phyloP scores from a whole-genome alignment of 2,329 filamentous ascomycete species.

The Grosmannia penicillata region DNA sequence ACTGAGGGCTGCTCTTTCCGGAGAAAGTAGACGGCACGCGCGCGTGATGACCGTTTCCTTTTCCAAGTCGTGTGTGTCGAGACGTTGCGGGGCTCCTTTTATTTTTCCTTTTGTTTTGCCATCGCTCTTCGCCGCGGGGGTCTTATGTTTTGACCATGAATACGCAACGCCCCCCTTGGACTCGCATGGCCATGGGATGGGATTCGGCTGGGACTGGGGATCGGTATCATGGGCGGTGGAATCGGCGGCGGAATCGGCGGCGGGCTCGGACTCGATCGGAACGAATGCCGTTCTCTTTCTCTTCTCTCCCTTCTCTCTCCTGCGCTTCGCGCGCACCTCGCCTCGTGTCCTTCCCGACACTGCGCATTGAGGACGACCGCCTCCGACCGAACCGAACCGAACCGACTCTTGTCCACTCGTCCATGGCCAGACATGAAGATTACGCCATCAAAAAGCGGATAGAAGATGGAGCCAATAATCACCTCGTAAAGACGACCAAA shows the following conservation, averaged over 20 bases:
- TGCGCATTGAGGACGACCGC: conserved; percentile 12
- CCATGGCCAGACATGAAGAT: neutral
- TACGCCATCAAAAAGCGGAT: conserved; percentile 37
- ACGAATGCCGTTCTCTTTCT: conserved; percentile 4
- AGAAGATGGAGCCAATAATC: conserved; percentile 53
- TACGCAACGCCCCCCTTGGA: neutral
- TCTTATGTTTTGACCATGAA: neutral
- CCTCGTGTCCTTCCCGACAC: no score
- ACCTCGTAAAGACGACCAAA: conserved; percentile 18
- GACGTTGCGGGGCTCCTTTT: conserved; percentile 1
- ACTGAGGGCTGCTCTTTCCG: conserved; percentile 99
- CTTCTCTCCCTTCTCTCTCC: conserved; percentile 18
- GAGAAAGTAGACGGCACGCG: conserved; percentile 69
- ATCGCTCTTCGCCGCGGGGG: neutral
- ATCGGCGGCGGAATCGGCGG: neutral
- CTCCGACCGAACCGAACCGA: conserved; percentile 8
- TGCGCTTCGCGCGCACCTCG: no score
- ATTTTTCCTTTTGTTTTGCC: neutral
- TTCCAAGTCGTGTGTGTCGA: conserved; percentile 11
- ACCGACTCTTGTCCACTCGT: conserved; percentile 10
- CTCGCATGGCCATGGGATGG: neutral
- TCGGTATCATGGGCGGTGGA: neutral
- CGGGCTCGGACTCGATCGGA: neutral
- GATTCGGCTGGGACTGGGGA: neutral
- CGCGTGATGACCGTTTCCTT: conserved; percentile 11